These are phyloP conservation scores for Leishmania lainsoni DNA, from an alignment of 208 protist genomes.

Conservation along the genomic window DNA sequence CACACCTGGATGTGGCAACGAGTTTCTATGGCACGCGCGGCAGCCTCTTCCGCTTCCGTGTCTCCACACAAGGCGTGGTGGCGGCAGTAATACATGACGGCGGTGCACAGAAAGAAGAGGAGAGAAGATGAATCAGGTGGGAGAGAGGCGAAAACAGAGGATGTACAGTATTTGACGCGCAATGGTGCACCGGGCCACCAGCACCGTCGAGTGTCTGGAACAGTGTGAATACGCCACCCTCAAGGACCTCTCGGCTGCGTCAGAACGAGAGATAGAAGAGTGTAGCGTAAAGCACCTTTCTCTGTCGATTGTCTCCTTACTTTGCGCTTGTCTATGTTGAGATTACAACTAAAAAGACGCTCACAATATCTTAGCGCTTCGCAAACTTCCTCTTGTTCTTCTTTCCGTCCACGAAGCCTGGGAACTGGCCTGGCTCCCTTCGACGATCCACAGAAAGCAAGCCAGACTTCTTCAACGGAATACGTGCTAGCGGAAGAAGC, in stretches of 20 bases:
- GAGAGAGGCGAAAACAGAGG: neutral
- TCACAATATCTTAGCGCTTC: constrained; percentile 67
- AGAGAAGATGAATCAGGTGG: neutral
- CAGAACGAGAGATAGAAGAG: neutral
- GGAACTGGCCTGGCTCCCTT: constrained; percentile 80
- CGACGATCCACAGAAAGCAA: constrained; percentile 86
- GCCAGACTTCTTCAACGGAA: constrained; percentile 89
- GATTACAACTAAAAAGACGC: constrained; percentile 15
- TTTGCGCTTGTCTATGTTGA: neutral
- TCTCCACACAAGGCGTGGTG: neutral
- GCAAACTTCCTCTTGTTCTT: constrained; percentile 84
- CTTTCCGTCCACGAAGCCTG: constrained; percentile 86
- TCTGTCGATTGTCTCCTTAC: neutral
- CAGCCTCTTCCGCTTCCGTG: neutral
- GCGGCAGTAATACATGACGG: neutral
- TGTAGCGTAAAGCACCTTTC: neutral
- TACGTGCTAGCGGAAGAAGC: constrained; percentile 79
- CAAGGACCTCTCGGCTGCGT: neutral
- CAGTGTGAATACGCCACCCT: neutral
- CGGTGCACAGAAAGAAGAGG: neutral
- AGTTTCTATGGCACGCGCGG: neutral
- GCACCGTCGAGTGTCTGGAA: neutral
- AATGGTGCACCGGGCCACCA: neutral
- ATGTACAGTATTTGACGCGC: neutral
- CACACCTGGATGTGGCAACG: neutral